Conservation (phyloP, 2,329 filamentous ascomycete species). For the Pseudogymnoascus sp. region DNA sequence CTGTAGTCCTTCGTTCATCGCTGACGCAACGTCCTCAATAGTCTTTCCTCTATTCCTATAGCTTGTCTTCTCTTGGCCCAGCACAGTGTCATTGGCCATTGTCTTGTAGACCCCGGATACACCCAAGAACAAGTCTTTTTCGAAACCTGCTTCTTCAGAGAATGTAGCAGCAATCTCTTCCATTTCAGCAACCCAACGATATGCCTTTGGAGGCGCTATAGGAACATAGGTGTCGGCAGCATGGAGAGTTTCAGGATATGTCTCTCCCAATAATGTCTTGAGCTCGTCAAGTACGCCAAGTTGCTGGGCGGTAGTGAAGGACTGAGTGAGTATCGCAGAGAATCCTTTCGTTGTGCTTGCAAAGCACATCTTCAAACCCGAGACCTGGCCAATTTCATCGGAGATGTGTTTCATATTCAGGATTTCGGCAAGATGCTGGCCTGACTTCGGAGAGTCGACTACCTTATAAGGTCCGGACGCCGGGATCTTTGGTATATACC, state of each 20-base stretch:
- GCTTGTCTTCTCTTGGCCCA: conserved; percentile 51
- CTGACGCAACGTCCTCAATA: conserved; percentile 47
- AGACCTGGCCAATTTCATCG: conserved; percentile 44
- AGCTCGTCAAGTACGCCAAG: conserved; percentile 56
- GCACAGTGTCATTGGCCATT: conserved; percentile 52
- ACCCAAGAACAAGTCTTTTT: conserved; percentile 45
- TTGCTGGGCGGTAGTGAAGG: conserved; percentile 58
- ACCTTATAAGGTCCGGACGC: conserved; percentile 41
- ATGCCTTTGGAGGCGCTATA: conserved; percentile 64
- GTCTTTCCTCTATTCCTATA: conserved; percentile 48
- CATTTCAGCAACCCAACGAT: conserved; percentile 73
- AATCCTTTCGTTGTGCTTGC: conserved; percentile 55
- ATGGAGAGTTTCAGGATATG: conserved; percentile 39
- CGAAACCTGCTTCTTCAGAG: conserved; percentile 55
- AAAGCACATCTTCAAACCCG: conserved; percentile 59
- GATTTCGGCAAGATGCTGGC: conserved; percentile 32
- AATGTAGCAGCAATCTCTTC: conserved; percentile 64
- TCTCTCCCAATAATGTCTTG: conserved; percentile 43
- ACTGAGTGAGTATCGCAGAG: conserved; percentile 60
- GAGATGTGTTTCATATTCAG: conserved; percentile 44
- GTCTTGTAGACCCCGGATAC: conserved; percentile 53
- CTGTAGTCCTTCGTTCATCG: conserved; percentile 38
- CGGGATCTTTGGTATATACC: conserved; percentile 31
- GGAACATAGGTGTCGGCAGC: conserved; percentile 44
- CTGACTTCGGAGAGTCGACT: conserved; percentile 33